Evolutionary conservation across 176 grass and related monocot genomes (phyloP), one percentile per base, ranked within the genome.

Genomic region (Guadua angustifolia): DNA sequence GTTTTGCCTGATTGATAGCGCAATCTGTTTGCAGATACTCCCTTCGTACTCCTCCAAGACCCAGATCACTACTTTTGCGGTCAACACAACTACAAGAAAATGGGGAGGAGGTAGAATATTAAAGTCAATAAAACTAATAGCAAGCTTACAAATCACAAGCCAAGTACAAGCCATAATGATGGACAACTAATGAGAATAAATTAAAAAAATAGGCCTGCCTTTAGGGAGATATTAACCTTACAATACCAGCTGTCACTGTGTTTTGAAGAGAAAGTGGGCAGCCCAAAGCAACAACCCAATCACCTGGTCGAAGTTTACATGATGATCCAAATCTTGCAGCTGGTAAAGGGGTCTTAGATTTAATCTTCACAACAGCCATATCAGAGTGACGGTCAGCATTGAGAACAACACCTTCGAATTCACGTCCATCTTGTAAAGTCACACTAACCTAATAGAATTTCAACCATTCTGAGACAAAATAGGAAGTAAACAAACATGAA

Each of bases 21-120:
- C 95, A 98, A 73, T 98, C 91, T 64, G 95, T 98, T 84, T 98
- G 95, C 25, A 98, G 71, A 88, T 93, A 98, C 80, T 98, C 89
- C 83, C 89, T 93, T 79, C 63, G 58, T 75, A 85, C 15, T 90
- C 95, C 93, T 88, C 69, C 82, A 81, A 98, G 86, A 77, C 91
- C 95, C 57, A 98, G 81, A 78, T 98, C 95, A 80, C 91, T 95
- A 72, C 92, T 90, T 95, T 91, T 95, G 77, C 91, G 82, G 89
- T 98, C 93, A 88, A 98, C 87, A 85, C 89, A 95, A 53, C 95
- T 98, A 83, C 71, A 98, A 78, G 53, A 65, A 60, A 78, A 67
- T 26, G 8, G 50, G 77, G 13, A 59, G 56, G 13, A 80, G 11
- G 36, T 55, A 44, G 36, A 65, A 70, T 32, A 75, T 76, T 68